Evolutionary conservation across 345 rosid species (phyloP).

Genomic region (Geranium rotundifolium): DNA sequence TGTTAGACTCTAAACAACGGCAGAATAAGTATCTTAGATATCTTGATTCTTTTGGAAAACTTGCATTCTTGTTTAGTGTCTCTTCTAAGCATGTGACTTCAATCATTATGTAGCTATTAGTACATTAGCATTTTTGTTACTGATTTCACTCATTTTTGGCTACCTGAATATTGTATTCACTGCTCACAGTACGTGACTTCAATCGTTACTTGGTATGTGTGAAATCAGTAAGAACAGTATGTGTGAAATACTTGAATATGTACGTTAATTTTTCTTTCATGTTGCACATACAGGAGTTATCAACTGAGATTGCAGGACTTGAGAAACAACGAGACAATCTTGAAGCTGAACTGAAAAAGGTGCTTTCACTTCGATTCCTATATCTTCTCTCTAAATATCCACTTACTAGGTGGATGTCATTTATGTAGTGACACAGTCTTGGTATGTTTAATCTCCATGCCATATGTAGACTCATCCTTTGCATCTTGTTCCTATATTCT

Average conservation of each 20-base stretch:
- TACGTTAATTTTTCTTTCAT: not conserved
- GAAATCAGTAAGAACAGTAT: no score
- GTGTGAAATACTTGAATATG: no score
- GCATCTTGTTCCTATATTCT: not conserved
- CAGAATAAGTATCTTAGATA: not conserved
- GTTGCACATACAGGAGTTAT: conserved; percentile 50
- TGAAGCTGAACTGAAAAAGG: conserved; percentile 89
- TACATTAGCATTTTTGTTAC: not conserved
- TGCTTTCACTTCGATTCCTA: not conserved
- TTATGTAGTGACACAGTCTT: not conserved
- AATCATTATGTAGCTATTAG: not conserved
- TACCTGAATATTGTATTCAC: no score
- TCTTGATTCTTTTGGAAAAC: no score
- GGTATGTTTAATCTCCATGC: not conserved
- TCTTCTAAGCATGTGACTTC: not conserved
- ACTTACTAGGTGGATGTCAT: no score
- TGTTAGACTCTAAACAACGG: not conserved
- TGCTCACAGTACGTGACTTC: no score
- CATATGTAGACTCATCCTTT: no score
- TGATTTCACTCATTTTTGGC: no score
- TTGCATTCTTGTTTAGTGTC: no score
- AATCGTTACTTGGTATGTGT: no score
- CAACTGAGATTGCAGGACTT: conserved; percentile 62
- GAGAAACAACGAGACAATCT: conserved; percentile 79
- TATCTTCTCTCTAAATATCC: no score